Evolutionary conservation across 805 yeast genomes (phyloP).

Genomic region (Suhomyces xylopsoci): DNA sequence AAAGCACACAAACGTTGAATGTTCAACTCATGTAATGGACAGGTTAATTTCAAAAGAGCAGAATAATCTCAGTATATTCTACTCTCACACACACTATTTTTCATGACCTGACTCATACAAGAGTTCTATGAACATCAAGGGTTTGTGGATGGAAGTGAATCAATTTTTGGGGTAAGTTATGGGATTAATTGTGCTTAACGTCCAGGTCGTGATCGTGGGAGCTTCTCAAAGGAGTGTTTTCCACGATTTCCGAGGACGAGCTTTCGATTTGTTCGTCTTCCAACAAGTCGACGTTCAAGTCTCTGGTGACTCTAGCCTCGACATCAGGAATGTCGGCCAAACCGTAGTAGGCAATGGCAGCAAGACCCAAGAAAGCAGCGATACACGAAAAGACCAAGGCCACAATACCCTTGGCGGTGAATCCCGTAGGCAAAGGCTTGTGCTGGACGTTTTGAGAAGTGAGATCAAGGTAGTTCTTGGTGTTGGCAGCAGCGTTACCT

Average conservation of each 20-base stretch:
- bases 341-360: constrained; percentile 78
- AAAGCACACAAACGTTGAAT: neutral
- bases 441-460: constrained; percentile 72
- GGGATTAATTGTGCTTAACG: neutral
- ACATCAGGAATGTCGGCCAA: constrained; percentile 72
- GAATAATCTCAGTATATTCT: constrained; percentile 7
- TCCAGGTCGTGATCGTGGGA: neutral
- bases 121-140: neutral
- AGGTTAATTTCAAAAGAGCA: constrained; percentile 5
- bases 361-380: constrained; percentile 81
- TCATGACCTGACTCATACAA: constrained; percentile 6
- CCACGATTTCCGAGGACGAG: constrained; percentile 7
- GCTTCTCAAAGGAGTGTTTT: constrained; percentile 5
- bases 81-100: constrained; percentile 16
- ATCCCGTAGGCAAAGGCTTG: constrained; percentile 72
- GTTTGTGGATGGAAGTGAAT: neutral
- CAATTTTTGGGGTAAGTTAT: too few species aligned
- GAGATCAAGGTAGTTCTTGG: constrained; percentile 60
- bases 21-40: neutral
- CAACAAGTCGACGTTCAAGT: constrained; percentile 48
- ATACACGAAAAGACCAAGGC: constrained; percentile 89
- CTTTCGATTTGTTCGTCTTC: constrained; percentile 17
- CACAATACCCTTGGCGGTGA: constrained; percentile 92
- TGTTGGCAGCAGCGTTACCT: constrained; percentile 92
- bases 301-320: constrained; percentile 59